phyloP scores from a whole-genome alignment of 768 basidiomycete species.

The Tulasnella sp. region DNA sequence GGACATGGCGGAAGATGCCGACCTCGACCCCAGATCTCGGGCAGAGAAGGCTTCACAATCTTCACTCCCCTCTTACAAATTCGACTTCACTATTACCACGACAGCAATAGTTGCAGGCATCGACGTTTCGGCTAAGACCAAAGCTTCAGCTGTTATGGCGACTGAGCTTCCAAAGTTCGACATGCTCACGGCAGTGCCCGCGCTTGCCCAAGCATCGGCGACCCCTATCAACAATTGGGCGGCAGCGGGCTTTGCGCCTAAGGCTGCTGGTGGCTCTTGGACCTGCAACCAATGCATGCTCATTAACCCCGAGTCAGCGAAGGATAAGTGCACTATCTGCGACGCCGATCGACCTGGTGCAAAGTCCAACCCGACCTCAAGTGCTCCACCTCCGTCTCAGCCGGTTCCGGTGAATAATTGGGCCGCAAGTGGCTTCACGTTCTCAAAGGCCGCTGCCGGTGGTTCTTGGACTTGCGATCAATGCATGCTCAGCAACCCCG shows the following conservation, averaged over 20 bases:
- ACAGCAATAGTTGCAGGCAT: neutral
- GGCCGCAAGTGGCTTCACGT: constrained; percentile 44
- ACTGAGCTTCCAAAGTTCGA: neutral
- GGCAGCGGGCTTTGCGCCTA: constrained; percentile 55
- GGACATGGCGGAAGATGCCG: neutral
- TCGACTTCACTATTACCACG: constrained; percentile 5
- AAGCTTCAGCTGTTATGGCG: neutral
- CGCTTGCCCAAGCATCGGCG: neutral
- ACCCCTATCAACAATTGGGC: constrained; percentile 44
- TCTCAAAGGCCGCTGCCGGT: constrained; percentile 31
- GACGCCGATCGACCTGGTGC: constrained; percentile 38
- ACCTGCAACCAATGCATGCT: constrained; percentile 52
- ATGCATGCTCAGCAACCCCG: constrained; percentile 47
- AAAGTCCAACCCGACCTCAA: constrained; percentile 21
- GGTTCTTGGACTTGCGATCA: constrained; percentile 54
- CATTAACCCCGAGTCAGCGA: constrained; percentile 39
- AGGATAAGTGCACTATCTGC: constrained; percentile 47
- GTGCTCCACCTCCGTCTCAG: constrained; percentile 31
- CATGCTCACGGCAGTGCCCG: neutral
- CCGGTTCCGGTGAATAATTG: neutral
- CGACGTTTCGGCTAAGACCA: neutral
- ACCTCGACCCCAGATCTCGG: neutral
- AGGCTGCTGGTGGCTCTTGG: constrained; percentile 42
- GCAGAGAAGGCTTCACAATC: neutral
- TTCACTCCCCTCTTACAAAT: neutral